Conservation (phyloP, 805 yeast genomes). For the Cyberlindnera americana region DNA sequence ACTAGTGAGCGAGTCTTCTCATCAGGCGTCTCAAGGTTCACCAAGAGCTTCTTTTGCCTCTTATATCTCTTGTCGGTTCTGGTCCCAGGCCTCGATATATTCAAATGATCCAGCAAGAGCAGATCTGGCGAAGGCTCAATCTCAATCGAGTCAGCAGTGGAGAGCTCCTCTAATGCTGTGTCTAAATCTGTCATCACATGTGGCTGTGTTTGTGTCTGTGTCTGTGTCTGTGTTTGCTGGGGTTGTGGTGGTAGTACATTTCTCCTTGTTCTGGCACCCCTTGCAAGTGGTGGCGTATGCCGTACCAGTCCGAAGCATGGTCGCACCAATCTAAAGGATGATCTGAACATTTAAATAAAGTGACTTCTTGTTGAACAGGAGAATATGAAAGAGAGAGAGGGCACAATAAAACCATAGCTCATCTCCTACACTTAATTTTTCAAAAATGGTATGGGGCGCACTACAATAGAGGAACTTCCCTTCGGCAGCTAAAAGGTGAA, state of each 20-base stretch:
- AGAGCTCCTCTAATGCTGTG: slow-evolving; percentile 1
- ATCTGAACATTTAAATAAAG: neutral
- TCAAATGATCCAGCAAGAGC: slow-evolving; percentile 19
- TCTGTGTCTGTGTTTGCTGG: neutral
- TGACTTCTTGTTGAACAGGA: neutral
- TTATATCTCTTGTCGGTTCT: slow-evolving; percentile 20
- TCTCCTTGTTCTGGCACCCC: slow-evolving; percentile 4
- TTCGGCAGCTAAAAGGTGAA: too few species aligned
- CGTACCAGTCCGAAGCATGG: neutral
- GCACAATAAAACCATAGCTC: neutral
- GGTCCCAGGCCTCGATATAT: slow-evolving; percentile 21
- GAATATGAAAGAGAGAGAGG: neutral
- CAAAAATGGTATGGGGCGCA: too few species aligned
- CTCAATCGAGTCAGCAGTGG: slow-evolving; percentile 1
- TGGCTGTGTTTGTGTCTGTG: neutral
- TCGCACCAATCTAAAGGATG: neutral
- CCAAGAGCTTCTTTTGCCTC: slow-evolving; percentile 12
- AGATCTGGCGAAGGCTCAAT: slow-evolving; percentile 15
- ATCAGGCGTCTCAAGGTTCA: slow-evolving; percentile 5
- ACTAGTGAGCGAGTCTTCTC: slow-evolving; percentile 14
- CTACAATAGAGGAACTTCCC: too few species aligned
- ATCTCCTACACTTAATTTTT: too few species aligned
- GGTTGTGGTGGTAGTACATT: neutral
- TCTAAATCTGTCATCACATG: slow-evolving; percentile 4
- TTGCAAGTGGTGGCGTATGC: neutral